A percentile compares a stretch with the other conserved stretches of the same genome.
Conservation (phyloP, 2,329 filamentous ascomycete species). For the Aspergillus brasiliensis region DNA sequence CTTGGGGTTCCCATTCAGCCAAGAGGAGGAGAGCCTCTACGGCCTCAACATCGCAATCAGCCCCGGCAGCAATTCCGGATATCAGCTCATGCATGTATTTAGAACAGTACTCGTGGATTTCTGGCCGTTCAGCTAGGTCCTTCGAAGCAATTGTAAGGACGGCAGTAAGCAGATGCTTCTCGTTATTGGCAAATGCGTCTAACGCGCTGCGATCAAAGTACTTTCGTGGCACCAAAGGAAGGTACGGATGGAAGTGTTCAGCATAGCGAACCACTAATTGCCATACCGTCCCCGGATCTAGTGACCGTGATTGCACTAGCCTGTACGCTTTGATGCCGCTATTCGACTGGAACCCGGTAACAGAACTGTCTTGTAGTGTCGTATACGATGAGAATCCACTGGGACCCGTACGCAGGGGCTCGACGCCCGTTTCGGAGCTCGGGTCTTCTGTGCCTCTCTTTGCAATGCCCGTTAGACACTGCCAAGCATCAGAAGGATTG, state of each 20-base stretch:
- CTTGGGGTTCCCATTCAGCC: slow-evolving; percentile 73
- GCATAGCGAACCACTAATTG: slow-evolving; percentile 62
- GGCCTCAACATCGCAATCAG: slow-evolving; percentile 68
- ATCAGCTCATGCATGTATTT: slow-evolving; percentile 71
- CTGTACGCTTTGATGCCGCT: slow-evolving; percentile 46
- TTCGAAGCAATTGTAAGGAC: slow-evolving; percentile 72
- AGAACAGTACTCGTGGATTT: slow-evolving; percentile 66
- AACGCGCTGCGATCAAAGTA: slow-evolving; percentile 60
- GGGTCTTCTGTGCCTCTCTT: slow-evolving; percentile 36
- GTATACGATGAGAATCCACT: slow-evolving; percentile 29
- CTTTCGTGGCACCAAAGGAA: slow-evolving; percentile 65
- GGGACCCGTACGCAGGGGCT: slow-evolving; percentile 26
- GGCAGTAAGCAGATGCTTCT: slow-evolving; percentile 69
- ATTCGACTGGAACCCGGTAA: slow-evolving; percentile 29
- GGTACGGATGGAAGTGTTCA: slow-evolving; percentile 69
- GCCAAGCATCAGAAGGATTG: slow-evolving; percentile 54
- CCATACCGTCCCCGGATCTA: slow-evolving; percentile 54
- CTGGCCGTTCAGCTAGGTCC: slow-evolving; percentile 65
- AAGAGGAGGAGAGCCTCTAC: slow-evolving; percentile 70
- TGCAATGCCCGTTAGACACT: slow-evolving; percentile 49
- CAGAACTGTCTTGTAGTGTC: slow-evolving; percentile 28
- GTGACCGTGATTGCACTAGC: slow-evolving; percentile 46
- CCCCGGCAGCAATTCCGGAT: slow-evolving; percentile 66
- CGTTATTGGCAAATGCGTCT: slow-evolving; percentile 59
- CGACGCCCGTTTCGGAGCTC: slow-evolving; percentile 23